Conservation (phyloP, 106 monocot species). For the Platanthera zijinensis region DNA sequence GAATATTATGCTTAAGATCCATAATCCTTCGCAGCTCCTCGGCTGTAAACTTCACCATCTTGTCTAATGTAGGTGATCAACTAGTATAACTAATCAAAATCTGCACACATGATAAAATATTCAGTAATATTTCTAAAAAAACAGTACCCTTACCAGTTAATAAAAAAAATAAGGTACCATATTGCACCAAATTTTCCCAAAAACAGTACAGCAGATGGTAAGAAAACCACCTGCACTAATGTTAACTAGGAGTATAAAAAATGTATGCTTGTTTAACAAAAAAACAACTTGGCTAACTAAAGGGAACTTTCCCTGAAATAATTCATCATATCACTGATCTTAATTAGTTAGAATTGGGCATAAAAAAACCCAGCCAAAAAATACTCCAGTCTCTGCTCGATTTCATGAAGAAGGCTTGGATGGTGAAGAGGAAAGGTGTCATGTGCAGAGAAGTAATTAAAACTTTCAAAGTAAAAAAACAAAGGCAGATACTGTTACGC, state of each 20-base stretch:
- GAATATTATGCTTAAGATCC: conserved; percentile 53
- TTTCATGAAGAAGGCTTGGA: too few relatives aligned
- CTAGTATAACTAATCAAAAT: neutral
- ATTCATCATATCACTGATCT: neutral
- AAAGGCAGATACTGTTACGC: too few relatives aligned
- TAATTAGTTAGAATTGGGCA: too few relatives aligned
- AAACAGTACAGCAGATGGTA: neutral
- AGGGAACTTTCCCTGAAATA: neutral
- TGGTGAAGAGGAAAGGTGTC: too few relatives aligned
- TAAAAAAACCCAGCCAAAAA: too few relatives aligned
- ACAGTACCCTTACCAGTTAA: neutral
- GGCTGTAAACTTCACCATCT: conserved; percentile 58
- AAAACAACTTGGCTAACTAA: neutral
- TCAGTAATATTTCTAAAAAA: neutral
- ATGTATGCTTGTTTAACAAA: neutral
- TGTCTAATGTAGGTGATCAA: conserved; percentile 8
- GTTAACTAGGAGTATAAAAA: neutral
- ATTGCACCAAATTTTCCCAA: neutral
- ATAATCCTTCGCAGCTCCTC: conserved; percentile 54
- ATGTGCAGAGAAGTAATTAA: too few relatives aligned
- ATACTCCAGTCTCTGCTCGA: too few relatives aligned
- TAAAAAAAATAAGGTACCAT: neutral
- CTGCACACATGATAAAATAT: neutral
- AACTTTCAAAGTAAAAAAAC: too few relatives aligned
- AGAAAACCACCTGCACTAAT: neutral